phyloP scores from a whole-genome alignment of 1,139 yeast genomes.

The Yamadazyma songkhlaensis region DNA sequence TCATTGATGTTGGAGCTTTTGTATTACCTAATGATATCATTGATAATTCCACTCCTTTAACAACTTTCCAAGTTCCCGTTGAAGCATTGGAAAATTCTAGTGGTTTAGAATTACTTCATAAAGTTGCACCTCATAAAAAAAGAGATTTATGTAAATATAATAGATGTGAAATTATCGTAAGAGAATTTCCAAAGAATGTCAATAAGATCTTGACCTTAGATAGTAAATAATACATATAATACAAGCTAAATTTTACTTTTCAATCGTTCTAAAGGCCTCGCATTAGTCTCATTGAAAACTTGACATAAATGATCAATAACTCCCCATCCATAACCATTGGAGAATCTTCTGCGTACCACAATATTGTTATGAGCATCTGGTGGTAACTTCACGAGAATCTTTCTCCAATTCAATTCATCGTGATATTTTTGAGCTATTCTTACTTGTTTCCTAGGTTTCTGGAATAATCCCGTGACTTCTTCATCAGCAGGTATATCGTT shows the following conservation, averaged over 20 bases:
- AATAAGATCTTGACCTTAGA: slow-evolving; percentile 24
- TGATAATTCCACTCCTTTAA: slow-evolving; percentile 66
- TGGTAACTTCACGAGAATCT: slow-evolving; percentile 77
- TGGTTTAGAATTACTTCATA: slow-evolving; percentile 77
- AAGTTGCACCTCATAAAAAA: slow-evolving; percentile 58
- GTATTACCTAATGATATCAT: slow-evolving; percentile 85
- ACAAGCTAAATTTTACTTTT: slow-evolving; percentile 14
- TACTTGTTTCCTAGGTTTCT: slow-evolving; percentile 57
- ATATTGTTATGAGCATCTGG: slow-evolving; percentile 98
- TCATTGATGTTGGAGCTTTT: slow-evolving; percentile 82
- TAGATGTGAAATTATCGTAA: slow-evolving; percentile 74
- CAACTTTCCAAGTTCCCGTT: slow-evolving; percentile 79
- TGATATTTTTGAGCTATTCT: slow-evolving; percentile 88
- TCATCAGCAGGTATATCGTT: slow-evolving; percentile 53
- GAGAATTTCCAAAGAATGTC: slow-evolving; percentile 67
- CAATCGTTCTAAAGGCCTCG: slow-evolving; percentile 3
- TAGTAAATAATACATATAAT: slow-evolving; percentile 13
- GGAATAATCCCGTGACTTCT: slow-evolving; percentile 11
- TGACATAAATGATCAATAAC: slow-evolving; percentile 56
- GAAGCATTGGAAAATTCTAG: slow-evolving; percentile 85
- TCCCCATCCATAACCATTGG: slow-evolving; percentile 96
- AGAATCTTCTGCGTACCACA: slow-evolving; percentile 79
- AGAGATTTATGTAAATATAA: slow-evolving; percentile 77
- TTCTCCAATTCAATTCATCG: slow-evolving; percentile 75
- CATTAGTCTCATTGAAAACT: slow-evolving; percentile 13